Evolutionary conservation across 73 alveolate species (phyloP).

Genomic region (Tetrahymena thermophila): DNA sequence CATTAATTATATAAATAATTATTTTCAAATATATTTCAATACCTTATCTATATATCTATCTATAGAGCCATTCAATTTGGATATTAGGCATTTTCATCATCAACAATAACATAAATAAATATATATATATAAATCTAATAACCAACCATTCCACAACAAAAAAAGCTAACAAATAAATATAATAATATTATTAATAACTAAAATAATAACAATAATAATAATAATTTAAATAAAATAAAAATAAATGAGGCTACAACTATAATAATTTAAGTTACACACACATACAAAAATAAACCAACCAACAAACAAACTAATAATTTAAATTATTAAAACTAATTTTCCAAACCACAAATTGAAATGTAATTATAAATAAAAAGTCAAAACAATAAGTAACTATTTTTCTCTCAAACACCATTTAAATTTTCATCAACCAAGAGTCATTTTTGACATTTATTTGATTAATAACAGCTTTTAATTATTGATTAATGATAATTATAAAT

Average conservation of each 20-base stretch:
- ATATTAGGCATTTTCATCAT: not conserved
- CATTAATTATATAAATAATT: too few relatives aligned
- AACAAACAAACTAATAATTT: not conserved
- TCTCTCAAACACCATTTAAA: not conserved
- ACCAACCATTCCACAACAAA: not conserved
- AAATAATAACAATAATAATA: not conserved
- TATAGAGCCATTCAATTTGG: not conserved
- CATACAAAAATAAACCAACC: too few relatives aligned
- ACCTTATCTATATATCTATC: not conserved
- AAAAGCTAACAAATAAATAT: not conserved
- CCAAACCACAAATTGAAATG: not conserved
- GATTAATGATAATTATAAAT: too few relatives aligned
- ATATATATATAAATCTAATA: not conserved
- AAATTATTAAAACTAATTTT: not conserved
- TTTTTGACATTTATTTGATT: not conserved
- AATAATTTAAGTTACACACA: too few relatives aligned
- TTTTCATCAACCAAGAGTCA: not conserved
- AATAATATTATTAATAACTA: too few relatives aligned
- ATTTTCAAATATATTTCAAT: not conserved
- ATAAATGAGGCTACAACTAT: too few relatives aligned
- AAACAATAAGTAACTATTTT: too few relatives aligned
- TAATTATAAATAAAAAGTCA: too few relatives aligned
- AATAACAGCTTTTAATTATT: not conserved
- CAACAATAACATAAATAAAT: too few relatives aligned
- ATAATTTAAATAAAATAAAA: too few relatives aligned